Evolutionary conservation across 202 grass and related monocot species (phyloP).

Genomic region (Sporobolus alterniflorus): DNA sequence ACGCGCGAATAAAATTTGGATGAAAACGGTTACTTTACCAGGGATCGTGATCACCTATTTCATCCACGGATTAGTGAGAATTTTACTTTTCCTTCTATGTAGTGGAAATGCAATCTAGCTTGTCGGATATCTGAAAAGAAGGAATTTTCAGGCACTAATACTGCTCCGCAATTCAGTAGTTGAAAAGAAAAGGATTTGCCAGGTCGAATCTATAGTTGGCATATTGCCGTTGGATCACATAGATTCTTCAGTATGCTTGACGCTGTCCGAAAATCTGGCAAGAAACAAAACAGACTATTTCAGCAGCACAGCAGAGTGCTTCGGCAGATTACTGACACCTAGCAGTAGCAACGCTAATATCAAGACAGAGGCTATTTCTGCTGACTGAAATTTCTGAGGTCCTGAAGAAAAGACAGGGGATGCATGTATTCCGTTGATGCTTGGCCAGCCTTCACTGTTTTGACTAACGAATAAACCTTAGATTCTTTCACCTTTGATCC

Average conservation of each 20-base stretch:
- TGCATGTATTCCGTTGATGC: not conserved
- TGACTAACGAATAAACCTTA: not conserved
- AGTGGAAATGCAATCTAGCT: too few species aligned
- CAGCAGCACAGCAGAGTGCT: not conserved
- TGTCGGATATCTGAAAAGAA: not conserved
- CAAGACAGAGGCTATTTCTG: too few species aligned
- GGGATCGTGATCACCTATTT: too few species aligned
- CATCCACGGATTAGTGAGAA: too few species aligned
- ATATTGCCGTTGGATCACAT: not conserved
- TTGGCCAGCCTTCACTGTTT: not conserved
- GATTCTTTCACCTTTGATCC: conserved; percentile 11
- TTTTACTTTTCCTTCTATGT: too few species aligned
- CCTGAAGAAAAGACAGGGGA: not conserved
- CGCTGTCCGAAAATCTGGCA: not conserved
- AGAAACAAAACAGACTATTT: not conserved
- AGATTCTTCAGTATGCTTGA: not conserved
- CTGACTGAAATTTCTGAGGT: not conserved
- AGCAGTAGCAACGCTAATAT: not conserved
- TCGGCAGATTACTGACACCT: not conserved
- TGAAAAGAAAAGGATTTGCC: not conserved
- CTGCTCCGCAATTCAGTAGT: not conserved
- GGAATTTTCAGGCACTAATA: not conserved
- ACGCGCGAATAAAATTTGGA: too few species aligned
- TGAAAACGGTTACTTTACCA: too few species aligned
- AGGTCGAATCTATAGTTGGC: not conserved